phyloP scores from a whole-genome alignment of 176 grass and related monocot genomes.

The Dendrocalamus sinicus region DNA sequence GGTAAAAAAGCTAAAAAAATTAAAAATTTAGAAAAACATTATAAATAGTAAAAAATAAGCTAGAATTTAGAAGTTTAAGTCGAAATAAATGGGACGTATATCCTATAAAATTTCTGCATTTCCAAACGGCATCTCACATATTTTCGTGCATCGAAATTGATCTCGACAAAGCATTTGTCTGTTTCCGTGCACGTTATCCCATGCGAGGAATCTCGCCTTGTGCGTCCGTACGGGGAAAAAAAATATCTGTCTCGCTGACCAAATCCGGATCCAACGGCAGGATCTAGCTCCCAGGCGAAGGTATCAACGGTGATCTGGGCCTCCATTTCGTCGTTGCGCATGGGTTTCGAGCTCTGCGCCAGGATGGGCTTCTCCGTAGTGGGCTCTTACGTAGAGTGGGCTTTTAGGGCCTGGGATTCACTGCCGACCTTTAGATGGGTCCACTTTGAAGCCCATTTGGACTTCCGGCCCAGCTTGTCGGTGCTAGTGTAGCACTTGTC shows the following conservation, averaged over 20 bases:
- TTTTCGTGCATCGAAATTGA: not conserved
- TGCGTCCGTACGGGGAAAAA: not conserved
- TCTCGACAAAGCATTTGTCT: not conserved
- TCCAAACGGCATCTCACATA: not conserved
- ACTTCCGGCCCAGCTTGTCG: not conserved
- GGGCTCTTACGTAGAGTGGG: too few species aligned
- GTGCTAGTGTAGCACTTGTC: not conserved
- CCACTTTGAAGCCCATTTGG: not conserved
- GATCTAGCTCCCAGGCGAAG: not conserved
- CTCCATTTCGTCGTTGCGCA: not conserved
- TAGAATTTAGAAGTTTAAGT: rapidly evolving
- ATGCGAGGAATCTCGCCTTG: not conserved
- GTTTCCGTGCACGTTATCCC: not conserved
- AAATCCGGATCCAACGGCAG: not conserved
- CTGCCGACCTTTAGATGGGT: not conserved
- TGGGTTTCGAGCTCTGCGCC: not conserved
- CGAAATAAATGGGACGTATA: too few species aligned
- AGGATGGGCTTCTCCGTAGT: not conserved
- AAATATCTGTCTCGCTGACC: not conserved
- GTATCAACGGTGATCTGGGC: not conserved
- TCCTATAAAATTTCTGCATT: too few species aligned
- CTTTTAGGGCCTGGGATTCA: not conserved
- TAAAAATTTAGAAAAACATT: too few species aligned
- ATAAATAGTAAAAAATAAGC: too few species aligned
- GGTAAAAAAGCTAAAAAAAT: too few species aligned